Percentiles rank a stretch among this genome's conserved stretches.
These are phyloP conservation scores for Inosperma sp. DNA, from an alignment of 768 basidiomycete species.

Conservation along the genomic window DNA sequence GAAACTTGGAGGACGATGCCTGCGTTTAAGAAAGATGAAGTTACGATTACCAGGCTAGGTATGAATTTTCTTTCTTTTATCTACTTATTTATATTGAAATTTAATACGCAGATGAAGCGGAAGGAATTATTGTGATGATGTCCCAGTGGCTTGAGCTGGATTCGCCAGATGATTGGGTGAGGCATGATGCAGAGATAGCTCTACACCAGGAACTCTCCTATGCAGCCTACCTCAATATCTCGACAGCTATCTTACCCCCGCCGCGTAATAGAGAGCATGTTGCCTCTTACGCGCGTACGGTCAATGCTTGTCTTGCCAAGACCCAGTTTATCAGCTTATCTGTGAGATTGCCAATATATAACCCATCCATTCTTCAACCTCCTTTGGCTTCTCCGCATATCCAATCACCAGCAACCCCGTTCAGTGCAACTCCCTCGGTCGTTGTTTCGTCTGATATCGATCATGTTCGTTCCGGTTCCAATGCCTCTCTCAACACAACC, in stretches of 20 bases:
- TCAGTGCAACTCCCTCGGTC: slow-evolving; percentile 30
- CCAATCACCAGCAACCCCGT: slow-evolving; percentile 7
- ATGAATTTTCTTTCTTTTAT: slow-evolving; percentile 28
- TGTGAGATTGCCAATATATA: slow-evolving; percentile 78
- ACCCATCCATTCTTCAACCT: slow-evolving; percentile 56
- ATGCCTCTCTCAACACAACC: slow-evolving; percentile 59
- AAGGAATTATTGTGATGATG: slow-evolving; percentile 66
- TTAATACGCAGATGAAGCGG: slow-evolving; percentile 58
- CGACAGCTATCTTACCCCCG: slow-evolving; percentile 81
- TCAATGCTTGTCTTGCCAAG: slow-evolving; percentile 71
- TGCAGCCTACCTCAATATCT: slow-evolving; percentile 87
- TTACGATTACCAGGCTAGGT: slow-evolving; percentile 88
- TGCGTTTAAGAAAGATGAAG: slow-evolving; percentile 74
- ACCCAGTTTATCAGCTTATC: slow-evolving; percentile 75
- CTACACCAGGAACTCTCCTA: slow-evolving; percentile 90
- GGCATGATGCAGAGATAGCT: slow-evolving; percentile 94
- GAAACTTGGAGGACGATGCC: slow-evolving; percentile 87
- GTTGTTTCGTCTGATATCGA: slow-evolving; percentile 32
- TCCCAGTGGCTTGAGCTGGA: slow-evolving; percentile 97
- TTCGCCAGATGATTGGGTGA: slow-evolving; percentile 86
- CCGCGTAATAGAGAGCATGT: slow-evolving; percentile 80
- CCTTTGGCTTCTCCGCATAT: slow-evolving; percentile 23
- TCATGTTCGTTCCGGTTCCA: slow-evolving; percentile 27
- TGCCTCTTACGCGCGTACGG: slow-evolving; percentile 88
- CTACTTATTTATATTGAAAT: neutral